These are phyloP conservation scores for Globisporangium mamillatum DNA, from an alignment of 352 stramenopile genomes.

Conservation along the genomic window DNA sequence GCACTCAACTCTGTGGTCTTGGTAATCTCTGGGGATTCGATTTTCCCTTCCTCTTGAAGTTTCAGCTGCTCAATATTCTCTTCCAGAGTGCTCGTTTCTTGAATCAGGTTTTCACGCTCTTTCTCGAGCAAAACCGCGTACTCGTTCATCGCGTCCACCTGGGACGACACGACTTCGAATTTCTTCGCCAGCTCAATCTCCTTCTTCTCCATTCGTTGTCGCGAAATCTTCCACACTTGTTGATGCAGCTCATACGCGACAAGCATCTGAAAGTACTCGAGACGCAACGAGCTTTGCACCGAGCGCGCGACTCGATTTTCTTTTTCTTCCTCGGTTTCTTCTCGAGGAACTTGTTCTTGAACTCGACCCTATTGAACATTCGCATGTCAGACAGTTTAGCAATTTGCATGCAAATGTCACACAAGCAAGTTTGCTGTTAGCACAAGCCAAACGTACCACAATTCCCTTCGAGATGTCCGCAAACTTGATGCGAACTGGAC, in stretches of 20 bases:
- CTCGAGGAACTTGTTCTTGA: slow-evolving; percentile 48
- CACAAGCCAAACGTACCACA: slow-evolving; percentile 36
- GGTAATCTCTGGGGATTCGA: slow-evolving; percentile 64
- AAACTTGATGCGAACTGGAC: slow-evolving; percentile 82
- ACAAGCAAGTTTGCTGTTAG: not conserved
- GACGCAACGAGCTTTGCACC: slow-evolving; percentile 61
- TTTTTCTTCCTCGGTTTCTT: slow-evolving; percentile 74
- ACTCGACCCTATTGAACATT: slow-evolving; percentile 38
- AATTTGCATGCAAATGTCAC: not conserved
- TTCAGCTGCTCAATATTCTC: slow-evolving; percentile 62
- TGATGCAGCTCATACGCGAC: slow-evolving; percentile 75
- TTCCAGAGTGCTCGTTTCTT: slow-evolving; percentile 51
- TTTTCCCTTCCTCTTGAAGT: slow-evolving; percentile 46
- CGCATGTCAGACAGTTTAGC: not conserved
- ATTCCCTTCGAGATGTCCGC: slow-evolving; percentile 82
- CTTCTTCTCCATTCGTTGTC: slow-evolving; percentile 43
- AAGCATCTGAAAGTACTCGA: slow-evolving; percentile 75
- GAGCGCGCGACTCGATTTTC: slow-evolving; percentile 52
- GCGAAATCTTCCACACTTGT: slow-evolving; percentile 70
- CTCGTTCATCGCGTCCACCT: slow-evolving; percentile 46
- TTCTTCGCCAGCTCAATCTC: slow-evolving; percentile 56
- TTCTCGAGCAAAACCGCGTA: slow-evolving; percentile 49
- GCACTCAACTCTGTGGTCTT: slow-evolving; percentile 53
- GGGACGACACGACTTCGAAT: slow-evolving; percentile 41
- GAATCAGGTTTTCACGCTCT: slow-evolving; percentile 51